These are phyloP conservation scores for Guadua angustifolia DNA, from an alignment of 176 grass and related monocot genomes.

Conservation along the genomic window DNA sequence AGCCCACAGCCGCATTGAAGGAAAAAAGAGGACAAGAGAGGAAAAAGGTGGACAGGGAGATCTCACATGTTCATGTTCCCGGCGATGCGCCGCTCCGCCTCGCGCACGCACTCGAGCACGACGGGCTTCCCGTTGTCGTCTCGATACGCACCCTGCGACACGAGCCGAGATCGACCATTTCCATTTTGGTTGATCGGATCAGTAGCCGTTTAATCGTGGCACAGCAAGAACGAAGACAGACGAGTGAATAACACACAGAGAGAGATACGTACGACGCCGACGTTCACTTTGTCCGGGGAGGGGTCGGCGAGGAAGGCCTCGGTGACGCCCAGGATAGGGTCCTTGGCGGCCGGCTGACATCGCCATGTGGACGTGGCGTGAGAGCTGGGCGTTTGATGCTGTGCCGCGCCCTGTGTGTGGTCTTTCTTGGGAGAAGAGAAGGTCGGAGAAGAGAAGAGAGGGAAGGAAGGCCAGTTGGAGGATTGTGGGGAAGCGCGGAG, in stretches of 20 bases:
- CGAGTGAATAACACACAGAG: not conserved
- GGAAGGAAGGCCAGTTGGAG: not conserved
- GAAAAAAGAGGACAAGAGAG: not conserved
- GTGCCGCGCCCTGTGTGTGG: too few relatives aligned
- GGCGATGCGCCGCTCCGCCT: slow-evolving; percentile 80
- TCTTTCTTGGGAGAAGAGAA: not conserved
- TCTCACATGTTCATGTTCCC: slow-evolving; percentile 86
- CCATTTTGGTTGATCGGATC: too few relatives aligned
- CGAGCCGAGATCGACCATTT: not conserved
- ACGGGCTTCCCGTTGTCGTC: slow-evolving; percentile 86
- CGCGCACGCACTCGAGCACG: slow-evolving; percentile 85
- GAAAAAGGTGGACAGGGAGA: not conserved
- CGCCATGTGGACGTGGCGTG: slow-evolving; percentile 11
- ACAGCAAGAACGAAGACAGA: not conserved
- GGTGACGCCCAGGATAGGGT: slow-evolving; percentile 95
- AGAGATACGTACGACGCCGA: slow-evolving; percentile 67
- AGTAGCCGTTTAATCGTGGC: not conserved
- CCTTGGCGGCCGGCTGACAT: slow-evolving; percentile 81
- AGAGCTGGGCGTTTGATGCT: not conserved
- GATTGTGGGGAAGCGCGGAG: not conserved
- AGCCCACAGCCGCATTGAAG: slow-evolving; percentile 11
- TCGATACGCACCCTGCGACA: slow-evolving; percentile 79
- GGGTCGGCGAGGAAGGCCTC: slow-evolving; percentile 96
- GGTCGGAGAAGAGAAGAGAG: not conserved
- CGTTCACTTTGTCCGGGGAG: slow-evolving; percentile 78